A percentile compares a stretch with the other conserved stretches of the same genome.
Conservation (phyloP, 192 early-diverging fungal species). For the Umbelopsis vinacea region DNA sequence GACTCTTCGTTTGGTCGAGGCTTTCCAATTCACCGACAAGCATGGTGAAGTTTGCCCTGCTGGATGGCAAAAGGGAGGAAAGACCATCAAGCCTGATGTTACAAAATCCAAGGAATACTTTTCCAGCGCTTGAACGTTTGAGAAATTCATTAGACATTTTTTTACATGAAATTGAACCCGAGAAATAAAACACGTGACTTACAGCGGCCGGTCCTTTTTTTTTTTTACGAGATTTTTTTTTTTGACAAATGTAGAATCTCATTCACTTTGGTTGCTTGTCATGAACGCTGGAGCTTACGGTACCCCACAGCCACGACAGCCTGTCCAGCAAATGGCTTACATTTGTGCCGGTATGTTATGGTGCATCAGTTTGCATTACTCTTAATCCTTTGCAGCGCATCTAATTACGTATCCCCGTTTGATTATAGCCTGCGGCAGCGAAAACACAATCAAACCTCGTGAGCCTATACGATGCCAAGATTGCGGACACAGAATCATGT, state of each 20-base stretch:
- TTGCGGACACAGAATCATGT: conserved; percentile 96
- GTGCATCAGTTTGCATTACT: no score
- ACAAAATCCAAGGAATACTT: conserved; percentile 75
- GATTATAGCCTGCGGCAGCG: conserved; percentile 73
- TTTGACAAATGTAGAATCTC: no score
- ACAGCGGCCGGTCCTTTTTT: not conserved
- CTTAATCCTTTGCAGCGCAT: not conserved
- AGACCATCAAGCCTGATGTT: conserved; percentile 66
- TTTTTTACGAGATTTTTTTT: not conserved
- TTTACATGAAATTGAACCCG: not conserved
- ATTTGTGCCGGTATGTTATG: conserved; percentile 43
- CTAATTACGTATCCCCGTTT: conserved; percentile 1
- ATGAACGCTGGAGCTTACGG: conserved; percentile 25
- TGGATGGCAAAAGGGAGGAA: conserved; percentile 78
- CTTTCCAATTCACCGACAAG: conserved; percentile 90
- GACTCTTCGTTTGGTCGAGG: conserved; percentile 86
- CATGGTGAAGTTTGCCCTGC: conserved; percentile 80
- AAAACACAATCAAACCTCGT: conserved; percentile 91
- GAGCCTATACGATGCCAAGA: conserved; percentile 97
- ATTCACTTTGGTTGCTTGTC: not conserved
- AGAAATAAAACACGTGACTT: not conserved
- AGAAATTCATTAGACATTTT: not conserved
- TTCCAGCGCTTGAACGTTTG: not conserved
- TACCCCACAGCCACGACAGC: conserved; percentile 35
- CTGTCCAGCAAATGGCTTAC: conserved; percentile 42